Conservation (phyloP, 2,329 filamentous ascomycete genomes). For the Macrophomina pseudophaseolina region DNA sequence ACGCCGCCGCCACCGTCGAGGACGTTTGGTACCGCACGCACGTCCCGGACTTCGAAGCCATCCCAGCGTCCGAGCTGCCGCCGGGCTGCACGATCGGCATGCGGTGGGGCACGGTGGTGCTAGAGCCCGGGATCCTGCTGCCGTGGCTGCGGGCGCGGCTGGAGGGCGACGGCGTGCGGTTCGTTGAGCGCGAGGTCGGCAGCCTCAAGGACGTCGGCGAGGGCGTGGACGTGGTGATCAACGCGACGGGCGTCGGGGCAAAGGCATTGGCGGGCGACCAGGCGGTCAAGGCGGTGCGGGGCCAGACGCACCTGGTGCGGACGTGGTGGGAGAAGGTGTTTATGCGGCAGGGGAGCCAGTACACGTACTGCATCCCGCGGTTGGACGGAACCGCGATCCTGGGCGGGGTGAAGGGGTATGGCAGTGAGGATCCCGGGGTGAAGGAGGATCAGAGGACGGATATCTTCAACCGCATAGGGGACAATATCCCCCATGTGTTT, state of each 20-base stretch:
- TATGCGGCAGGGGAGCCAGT: constrained; percentile 34
- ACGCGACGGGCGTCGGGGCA: constrained; percentile 34
- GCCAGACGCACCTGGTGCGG: constrained; percentile 35
- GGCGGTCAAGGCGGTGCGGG: constrained; percentile 32
- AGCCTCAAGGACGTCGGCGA: constrained; percentile 31
- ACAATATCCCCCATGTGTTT: constrained; percentile 33
- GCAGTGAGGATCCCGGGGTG: constrained; percentile 23
- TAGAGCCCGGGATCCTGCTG: constrained; percentile 34
- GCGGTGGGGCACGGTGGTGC: constrained; percentile 32
- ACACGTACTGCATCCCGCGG: constrained; percentile 35
- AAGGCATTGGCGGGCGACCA: constrained; percentile 30
- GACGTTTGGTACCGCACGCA: constrained; percentile 26
- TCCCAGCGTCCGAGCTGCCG: constrained; percentile 28
- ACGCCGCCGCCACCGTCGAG: constrained; percentile 13
- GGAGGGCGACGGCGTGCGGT: constrained; percentile 33
- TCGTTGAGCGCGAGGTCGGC: constrained; percentile 30
- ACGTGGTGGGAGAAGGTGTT: constrained; percentile 31
- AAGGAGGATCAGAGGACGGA: constrained; percentile 27
- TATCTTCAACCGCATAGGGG: constrained; percentile 32
- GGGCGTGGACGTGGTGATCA: constrained; percentile 35
- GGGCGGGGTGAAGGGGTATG: constrained; percentile 33
- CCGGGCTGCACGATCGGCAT: constrained; percentile 30
- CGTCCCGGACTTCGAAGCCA: constrained; percentile 27
- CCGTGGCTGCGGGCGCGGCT: constrained; percentile 33
- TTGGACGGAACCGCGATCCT: constrained; percentile 35